phyloP scores from a whole-genome alignment of 148 eudicot genomes.

The Chenopodium suecicum region DNA sequence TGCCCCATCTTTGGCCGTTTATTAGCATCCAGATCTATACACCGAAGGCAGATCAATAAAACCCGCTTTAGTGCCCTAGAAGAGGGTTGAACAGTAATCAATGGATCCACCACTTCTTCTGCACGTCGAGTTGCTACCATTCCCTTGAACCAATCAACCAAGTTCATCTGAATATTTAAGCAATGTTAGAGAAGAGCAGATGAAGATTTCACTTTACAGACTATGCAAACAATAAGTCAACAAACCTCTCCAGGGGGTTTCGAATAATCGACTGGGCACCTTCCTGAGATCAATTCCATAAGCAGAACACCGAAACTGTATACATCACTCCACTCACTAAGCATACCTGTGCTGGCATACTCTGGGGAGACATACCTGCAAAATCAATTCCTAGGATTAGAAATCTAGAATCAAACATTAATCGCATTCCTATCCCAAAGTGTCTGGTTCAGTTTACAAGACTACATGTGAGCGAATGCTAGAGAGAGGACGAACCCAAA shows the following conservation, averaged over 20 bases:
- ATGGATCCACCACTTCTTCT: slow-evolving; percentile 75
- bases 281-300: slow-evolving; percentile 90
- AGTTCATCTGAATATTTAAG: slow-evolving; percentile 66
- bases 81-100: slow-evolving; percentile 53
- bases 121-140: slow-evolving; percentile 83
- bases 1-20: slow-evolving; percentile 98
- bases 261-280: slow-evolving; percentile 88
- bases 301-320: slow-evolving; percentile 92
- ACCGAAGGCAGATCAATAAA: slow-evolving; percentile 82
- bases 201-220: neutral
- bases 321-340: slow-evolving; percentile 81
- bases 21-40: slow-evolving; percentile 77
- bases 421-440: neutral
- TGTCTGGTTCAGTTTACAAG: neutral
- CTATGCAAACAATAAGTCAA: neutral
- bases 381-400: slow-evolving; percentile 1
- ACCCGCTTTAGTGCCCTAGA: slow-evolving; percentile 79
- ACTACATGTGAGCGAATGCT: neutral
- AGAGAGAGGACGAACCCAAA: slow-evolving; percentile 62
- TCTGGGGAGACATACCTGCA: slow-evolving; percentile 94
- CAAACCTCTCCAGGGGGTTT: slow-evolving; percentile 90
- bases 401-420: neutral
- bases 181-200: neutral
- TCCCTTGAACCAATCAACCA: slow-evolving; percentile 96
- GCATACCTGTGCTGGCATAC: slow-evolving; percentile 98